Evolutionary conservation across 495 filamentous ascomycete genomes (phyloP).

Genomic region (Podospora conica): DNA sequence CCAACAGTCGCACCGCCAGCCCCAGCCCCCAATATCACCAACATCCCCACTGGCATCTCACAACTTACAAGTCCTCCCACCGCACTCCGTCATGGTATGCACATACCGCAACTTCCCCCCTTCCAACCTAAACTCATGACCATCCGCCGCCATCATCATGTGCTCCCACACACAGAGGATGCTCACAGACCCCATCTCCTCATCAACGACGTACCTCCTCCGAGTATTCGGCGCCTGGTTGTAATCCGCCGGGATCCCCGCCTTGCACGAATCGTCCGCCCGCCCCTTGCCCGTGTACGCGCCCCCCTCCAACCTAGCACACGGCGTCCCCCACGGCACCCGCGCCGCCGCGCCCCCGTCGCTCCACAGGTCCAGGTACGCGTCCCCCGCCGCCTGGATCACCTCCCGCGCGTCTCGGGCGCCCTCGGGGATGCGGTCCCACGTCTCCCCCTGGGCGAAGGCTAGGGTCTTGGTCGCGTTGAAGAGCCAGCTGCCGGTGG

Average conservation of each 20-base stretch:
- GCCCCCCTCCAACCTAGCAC: conserved; percentile 33
- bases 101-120: conserved; percentile 37
- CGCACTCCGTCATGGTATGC: conserved; percentile 37
- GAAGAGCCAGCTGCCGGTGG: conserved; percentile 38
- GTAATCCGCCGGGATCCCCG: conserved; percentile 33
- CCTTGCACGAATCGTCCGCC: conserved; percentile 34
- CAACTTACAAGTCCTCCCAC: conserved; percentile 7
- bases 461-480: conserved; percentile 34
- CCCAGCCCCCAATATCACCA: too few species aligned
- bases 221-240: conserved; percentile 34
- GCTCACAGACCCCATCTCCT: conserved; percentile 30
- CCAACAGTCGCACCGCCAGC: too few species aligned
- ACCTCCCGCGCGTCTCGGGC: conserved; percentile 23
- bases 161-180: conserved; percentile 40
- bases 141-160: conserved; percentile 35
- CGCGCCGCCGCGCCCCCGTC: conserved; percentile 25
- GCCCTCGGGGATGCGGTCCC: conserved; percentile 31
- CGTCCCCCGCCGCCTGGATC: conserved; percentile 33
- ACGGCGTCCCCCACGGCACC: conserved; percentile 40
- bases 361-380: conserved; percentile 39
- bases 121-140: conserved; percentile 40
- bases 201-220: conserved; percentile 38
- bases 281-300: conserved; percentile 33
- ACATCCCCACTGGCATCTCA: too few species aligned
- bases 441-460: conserved; percentile 32